Evolutionary conservation across 2,329 filamentous ascomycete species (phyloP).

Genomic region (Ramularia collo-cygni): DNA sequence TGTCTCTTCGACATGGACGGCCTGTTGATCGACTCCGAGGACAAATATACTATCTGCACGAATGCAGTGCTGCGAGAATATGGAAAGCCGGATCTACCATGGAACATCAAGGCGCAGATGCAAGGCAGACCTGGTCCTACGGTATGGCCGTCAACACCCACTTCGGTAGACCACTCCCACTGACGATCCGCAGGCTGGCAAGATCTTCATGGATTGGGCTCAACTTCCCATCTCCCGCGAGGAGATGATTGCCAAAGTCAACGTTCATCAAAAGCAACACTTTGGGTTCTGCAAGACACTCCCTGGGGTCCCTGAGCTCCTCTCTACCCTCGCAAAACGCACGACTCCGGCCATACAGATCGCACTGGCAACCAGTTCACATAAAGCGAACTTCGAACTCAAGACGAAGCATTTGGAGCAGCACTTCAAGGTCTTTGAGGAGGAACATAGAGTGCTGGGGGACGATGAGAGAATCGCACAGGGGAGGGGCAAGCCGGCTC

Average conservation of each 20-base stretch:
- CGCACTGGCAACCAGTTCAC: constrained; percentile 78
- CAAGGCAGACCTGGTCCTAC: constrained; percentile 58
- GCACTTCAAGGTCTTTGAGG: constrained; percentile 55
- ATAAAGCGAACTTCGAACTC: constrained; percentile 63
- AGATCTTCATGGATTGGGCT: constrained; percentile 74
- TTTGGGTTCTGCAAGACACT: constrained; percentile 73
- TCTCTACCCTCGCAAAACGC: constrained; percentile 47
- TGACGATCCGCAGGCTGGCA: constrained; percentile 45
- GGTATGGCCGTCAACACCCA: constrained; percentile 27
- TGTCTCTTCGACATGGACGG: constrained; percentile 99
- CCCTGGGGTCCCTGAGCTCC: constrained; percentile 66
- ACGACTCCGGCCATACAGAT: constrained; percentile 54
- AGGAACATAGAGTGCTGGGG: constrained; percentile 68
- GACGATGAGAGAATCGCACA: constrained; percentile 71
- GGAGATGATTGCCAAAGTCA: constrained; percentile 57
- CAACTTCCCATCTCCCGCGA: constrained; percentile 68
- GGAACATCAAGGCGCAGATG: constrained; percentile 87
- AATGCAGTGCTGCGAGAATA: constrained; percentile 76
- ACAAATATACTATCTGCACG: constrained; percentile 75
- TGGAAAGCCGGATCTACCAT: constrained; percentile 68
- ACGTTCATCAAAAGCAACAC: constrained; percentile 58
- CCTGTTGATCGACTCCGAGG: constrained; percentile 87
- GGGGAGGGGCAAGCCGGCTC: constrained; percentile 86
- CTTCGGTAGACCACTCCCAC: too few relatives aligned
- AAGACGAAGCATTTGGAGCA: constrained; percentile 57